Conservation (phyloP, 306 rosid species). For the Cicer chorassanicum region DNA sequence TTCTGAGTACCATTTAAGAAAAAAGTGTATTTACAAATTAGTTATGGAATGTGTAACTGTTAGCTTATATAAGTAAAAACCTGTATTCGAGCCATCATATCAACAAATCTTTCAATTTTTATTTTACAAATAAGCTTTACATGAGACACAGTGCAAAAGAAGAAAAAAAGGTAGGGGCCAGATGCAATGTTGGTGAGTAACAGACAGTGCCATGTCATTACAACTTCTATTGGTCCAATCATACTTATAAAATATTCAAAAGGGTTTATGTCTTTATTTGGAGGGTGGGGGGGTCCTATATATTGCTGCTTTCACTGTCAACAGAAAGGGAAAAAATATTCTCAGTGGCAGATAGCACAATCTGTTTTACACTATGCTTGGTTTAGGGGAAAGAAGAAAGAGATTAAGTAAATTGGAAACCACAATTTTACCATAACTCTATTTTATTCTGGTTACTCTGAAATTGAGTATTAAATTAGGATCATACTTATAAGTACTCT, state of each 20-base stretch:
- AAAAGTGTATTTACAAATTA: too few relatives aligned
- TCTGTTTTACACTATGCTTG: too few relatives aligned
- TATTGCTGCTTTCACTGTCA: constrained; percentile 51
- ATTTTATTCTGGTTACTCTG: too few relatives aligned
- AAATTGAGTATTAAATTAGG: too few relatives aligned
- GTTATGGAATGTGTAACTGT: too few relatives aligned
- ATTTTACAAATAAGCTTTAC: background rate
- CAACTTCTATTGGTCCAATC: constrained; percentile 48
- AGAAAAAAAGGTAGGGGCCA: background rate
- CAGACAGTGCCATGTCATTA: constrained; percentile 32
- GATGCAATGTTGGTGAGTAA: background rate
- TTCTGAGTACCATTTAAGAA: too few relatives aligned
- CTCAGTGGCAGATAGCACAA: too few relatives aligned
- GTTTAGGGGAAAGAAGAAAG: too few relatives aligned
- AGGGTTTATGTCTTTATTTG: constrained; percentile 28
- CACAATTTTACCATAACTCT: too few relatives aligned
- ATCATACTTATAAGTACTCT: too few relatives aligned
- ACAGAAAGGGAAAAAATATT: constrained; percentile 39
- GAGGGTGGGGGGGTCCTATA: constrained; percentile 34
- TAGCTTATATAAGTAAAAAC: background rate
- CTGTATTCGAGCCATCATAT: background rate
- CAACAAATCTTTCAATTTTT: background rate
- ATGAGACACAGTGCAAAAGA: background rate
- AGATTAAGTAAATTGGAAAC: too few relatives aligned
- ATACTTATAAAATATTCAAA: constrained; percentile 32